These are phyloP conservation scores for Rhynchosporium agropyri DNA, from an alignment of 2,329 filamentous ascomycete species.

Conservation along the genomic window DNA sequence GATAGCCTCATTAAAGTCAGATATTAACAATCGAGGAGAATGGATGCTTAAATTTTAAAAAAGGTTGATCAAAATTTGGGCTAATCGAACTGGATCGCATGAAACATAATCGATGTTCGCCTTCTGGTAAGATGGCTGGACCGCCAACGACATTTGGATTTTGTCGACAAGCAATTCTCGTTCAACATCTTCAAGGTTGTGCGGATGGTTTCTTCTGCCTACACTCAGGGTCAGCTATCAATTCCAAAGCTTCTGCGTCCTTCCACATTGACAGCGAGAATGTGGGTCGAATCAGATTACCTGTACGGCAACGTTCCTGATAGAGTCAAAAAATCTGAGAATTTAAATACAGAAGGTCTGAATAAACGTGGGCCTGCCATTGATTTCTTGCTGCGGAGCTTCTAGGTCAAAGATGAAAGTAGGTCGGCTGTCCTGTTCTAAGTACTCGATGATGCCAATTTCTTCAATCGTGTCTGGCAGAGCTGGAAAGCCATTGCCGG, in stretches of 20 bases:
- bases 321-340: conserved; percentile 34
- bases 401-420: conserved; percentile 35
- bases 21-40: not conserved
- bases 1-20: conserved; percentile 48
- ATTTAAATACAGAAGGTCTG: conserved; percentile 26
- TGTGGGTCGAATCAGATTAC: not conserved
- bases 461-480: conserved; percentile 13
- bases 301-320: conserved; percentile 58
- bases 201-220: conserved; percentile 67
- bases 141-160: conserved; percentile 67
- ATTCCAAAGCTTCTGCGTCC: not conserved
- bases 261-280: not conserved
- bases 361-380: conserved; percentile 27
- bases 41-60: conserved; percentile 55
- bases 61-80: conserved; percentile 77
- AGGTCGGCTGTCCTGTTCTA: conserved; percentile 34
- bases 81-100: conserved; percentile 72
- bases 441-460: conserved; percentile 32
- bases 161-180: conserved; percentile 70
- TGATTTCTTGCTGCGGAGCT: conserved; percentile 20
- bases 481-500: conserved; percentile 8
- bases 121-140: conserved; percentile 66
- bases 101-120: conserved; percentile 70
- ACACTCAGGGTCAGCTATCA: not conserved
- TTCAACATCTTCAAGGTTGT: conserved; percentile 77